phyloP scores from a whole-genome alignment of 345 rosid species.

The Hibiscus trionum region DNA sequence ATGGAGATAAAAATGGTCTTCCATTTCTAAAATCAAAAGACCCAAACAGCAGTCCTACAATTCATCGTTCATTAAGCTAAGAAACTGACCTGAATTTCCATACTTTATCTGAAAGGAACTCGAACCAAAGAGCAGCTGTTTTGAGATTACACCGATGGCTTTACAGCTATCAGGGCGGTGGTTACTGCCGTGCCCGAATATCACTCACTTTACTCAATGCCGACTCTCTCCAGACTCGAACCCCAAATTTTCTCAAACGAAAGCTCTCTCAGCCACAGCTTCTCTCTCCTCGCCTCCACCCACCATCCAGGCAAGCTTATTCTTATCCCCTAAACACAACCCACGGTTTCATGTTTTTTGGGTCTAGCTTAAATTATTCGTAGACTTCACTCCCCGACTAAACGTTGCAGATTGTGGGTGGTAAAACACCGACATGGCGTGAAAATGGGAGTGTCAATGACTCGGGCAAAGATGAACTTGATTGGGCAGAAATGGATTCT shows the following conservation, averaged over 20 bases:
- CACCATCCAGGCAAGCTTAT: conserved; percentile 46
- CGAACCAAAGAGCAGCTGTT: background rate
- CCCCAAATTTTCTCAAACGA: conserved; percentile 12
- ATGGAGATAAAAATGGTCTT: too few species aligned
- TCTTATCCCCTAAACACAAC: background rate
- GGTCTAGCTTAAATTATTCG: background rate
- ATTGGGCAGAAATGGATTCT: conserved; percentile 69
- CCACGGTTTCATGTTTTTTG: background rate
- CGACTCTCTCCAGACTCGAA: conserved; percentile 17
- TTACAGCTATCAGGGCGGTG: conserved; percentile 26
- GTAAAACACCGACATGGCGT: conserved; percentile 34
- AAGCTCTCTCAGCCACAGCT: conserved; percentile 33
- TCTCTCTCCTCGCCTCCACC: conserved; percentile 37
- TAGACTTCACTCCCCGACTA: background rate
- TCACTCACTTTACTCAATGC: conserved; percentile 18
- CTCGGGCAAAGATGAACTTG: conserved; percentile 32
- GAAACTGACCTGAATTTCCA: background rate
- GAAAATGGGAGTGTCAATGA: conserved; percentile 23
- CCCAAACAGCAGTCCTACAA: too few species aligned
- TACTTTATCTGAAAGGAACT: background rate
- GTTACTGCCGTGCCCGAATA: conserved; percentile 19
- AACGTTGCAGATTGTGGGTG: conserved; percentile 56
- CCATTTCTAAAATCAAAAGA: too few species aligned
- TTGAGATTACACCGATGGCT: conserved; percentile 10
- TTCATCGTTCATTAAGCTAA: background rate